These are phyloP conservation scores for Exutisphaerella laricina DNA, from an alignment of 2,329 filamentous ascomycete species.

Conservation along the genomic window DNA sequence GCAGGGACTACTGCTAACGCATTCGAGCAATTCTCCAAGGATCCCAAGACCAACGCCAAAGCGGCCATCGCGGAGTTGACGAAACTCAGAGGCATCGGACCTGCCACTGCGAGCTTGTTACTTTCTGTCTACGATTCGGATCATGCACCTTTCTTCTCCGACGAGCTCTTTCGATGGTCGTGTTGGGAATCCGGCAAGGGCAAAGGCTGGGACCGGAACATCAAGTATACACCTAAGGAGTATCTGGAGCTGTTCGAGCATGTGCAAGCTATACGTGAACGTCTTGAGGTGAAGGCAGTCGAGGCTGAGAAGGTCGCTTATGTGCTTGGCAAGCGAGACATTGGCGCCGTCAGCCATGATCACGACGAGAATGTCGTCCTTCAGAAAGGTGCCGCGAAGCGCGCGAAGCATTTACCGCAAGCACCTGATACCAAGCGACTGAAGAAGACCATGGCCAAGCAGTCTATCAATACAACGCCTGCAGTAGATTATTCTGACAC, in stretches of 20 bases:
- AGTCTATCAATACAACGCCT: background rate
- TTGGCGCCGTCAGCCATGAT: background rate
- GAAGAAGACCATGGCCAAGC: background rate
- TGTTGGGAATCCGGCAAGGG: conserved; percentile 44
- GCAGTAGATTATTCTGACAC: background rate
- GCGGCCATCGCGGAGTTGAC: conserved; percentile 51
- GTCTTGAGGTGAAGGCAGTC: conserved; percentile 36
- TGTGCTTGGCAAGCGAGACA: conserved; percentile 13
- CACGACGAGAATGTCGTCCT: too few species aligned
- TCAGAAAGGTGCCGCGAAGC: too few species aligned
- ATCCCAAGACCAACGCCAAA: conserved; percentile 11
- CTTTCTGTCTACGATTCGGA: conserved; percentile 59
- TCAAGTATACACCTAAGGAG: conserved; percentile 67
- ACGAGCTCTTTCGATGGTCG: conserved; percentile 72
- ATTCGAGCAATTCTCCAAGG: conserved; percentile 40
- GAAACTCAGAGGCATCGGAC: conserved; percentile 67
- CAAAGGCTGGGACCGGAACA: conserved; percentile 43
- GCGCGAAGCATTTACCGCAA: background rate
- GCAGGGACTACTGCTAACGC: conserved; percentile 49
- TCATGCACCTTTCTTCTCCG: conserved; percentile 67
- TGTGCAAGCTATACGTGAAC: conserved; percentile 34
- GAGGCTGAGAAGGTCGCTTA: conserved; percentile 19
- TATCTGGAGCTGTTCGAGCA: conserved; percentile 52
- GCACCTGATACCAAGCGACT: background rate
- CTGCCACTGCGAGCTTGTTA: conserved; percentile 71